phyloP scores from a whole-genome alignment of 1,284 basidiomycete species.

The Pseudozyma sp. region DNA sequence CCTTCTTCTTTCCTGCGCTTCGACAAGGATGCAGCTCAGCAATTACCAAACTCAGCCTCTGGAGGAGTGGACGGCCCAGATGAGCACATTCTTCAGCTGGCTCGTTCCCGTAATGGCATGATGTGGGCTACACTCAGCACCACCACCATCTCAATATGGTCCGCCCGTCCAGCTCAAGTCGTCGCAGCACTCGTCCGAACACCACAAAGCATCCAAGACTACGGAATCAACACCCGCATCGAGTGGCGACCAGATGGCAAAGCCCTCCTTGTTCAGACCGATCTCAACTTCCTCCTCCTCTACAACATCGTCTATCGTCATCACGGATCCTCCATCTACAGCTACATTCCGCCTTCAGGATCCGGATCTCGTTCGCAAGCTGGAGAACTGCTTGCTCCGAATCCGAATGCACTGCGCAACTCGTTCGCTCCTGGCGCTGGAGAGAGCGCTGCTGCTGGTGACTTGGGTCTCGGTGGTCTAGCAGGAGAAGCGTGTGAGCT shows the following conservation, averaged over 20 bases:
- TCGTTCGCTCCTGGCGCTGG: constrained; percentile 59
- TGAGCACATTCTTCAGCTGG: constrained; percentile 48
- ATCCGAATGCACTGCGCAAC: constrained; percentile 38
- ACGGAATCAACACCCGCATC: constrained; percentile 58
- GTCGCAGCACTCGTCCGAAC: constrained; percentile 61
- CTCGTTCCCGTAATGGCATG: constrained; percentile 52
- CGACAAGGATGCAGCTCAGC: constrained; percentile 46
- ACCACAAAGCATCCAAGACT: constrained; percentile 55
- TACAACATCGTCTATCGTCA: constrained; percentile 50
- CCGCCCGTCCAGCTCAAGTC: constrained; percentile 59
- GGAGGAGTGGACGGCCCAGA: constrained; percentile 7
- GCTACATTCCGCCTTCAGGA: constrained; percentile 54
- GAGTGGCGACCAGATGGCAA: constrained; percentile 58
- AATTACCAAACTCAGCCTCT: constrained; percentile 8
- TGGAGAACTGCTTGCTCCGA: constrained; percentile 51
- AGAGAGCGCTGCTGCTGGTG: constrained; percentile 51
- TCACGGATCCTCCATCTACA: constrained; percentile 45
- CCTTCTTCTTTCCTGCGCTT: constrained; percentile 32
- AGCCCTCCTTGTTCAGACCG: constrained; percentile 50
- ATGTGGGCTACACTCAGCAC: constrained; percentile 58
- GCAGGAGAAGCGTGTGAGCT: constrained; percentile 51
- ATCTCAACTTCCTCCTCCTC: constrained; percentile 51
- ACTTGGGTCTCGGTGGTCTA: constrained; percentile 41
- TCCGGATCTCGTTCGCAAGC: constrained; percentile 43
- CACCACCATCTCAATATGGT: constrained; percentile 57